phyloP scores from a whole-genome alignment of 139 green algal species.

The Asterochloris sp. region DNA sequence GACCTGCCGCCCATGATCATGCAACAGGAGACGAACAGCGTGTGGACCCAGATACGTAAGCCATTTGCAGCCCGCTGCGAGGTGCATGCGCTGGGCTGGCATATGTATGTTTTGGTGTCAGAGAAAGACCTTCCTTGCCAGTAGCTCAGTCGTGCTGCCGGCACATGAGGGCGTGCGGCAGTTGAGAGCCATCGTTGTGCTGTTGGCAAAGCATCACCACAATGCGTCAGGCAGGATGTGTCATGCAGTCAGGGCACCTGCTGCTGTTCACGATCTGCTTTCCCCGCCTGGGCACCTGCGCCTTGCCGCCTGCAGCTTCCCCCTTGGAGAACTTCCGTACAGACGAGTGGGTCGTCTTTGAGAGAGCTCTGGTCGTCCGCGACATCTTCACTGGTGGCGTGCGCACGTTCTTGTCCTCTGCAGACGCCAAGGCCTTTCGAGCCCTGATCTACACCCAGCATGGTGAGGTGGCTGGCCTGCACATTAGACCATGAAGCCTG shows the following conservation, averaged over 20 bases:
- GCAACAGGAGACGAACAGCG: constrained; percentile 56
- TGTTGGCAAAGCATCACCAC: no score
- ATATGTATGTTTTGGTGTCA: no score
- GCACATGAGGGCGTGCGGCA: no score
- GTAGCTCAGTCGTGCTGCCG: no score
- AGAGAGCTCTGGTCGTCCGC: constrained; percentile 70
- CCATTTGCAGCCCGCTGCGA: neutral
- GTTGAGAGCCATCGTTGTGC: no score
- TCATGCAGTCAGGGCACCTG: no score
- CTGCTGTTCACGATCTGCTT: no score
- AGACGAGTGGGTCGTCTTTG: constrained; percentile 70
- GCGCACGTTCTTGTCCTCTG: constrained; percentile 53
- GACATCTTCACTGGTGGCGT: constrained; percentile 72
- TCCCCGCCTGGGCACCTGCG: no score
- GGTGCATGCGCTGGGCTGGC: no score
- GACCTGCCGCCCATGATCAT: constrained; percentile 70
- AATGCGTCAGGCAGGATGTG: no score
- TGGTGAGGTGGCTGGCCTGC: constrained; percentile 23
- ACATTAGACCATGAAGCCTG: neutral
- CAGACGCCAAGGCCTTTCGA: constrained; percentile 64
- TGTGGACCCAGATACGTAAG: constrained; percentile 68
- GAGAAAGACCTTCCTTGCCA: no score
- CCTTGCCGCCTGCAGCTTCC: constrained; percentile 31
- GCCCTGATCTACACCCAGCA: constrained; percentile 62
- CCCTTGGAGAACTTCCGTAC: constrained; percentile 55